phyloP scores from a whole-genome alignment of 495 filamentous ascomycete genomes.

The Aspergillus saccharolyticus region DNA sequence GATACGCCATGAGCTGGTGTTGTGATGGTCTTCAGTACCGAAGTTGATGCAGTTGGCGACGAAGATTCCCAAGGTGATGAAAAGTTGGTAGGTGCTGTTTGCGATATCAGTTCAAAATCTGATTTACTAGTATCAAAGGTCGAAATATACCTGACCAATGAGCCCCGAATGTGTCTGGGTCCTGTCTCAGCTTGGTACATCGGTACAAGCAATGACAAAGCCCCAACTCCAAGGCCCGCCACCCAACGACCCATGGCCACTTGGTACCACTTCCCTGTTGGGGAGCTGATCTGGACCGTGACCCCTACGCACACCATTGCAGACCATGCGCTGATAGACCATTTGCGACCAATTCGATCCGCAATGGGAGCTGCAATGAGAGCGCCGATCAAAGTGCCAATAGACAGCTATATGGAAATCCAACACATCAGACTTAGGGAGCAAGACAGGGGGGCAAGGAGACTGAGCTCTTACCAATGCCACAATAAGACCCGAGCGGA shows the following conservation, averaged over 20 bases:
- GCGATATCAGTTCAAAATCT: not conserved
- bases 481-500: conserved; percentile 49
- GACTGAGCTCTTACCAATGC: conserved; percentile 28
- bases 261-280: conserved; percentile 46
- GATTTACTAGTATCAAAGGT: too few species aligned
- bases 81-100: conserved; percentile 65
- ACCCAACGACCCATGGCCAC: conserved; percentile 49
- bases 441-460: too few species aligned
- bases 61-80: conserved; percentile 83
- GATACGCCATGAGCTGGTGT: conserved; percentile 64
- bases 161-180: conserved; percentile 58
- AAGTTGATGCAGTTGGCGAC: conserved; percentile 74
- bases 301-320: conserved; percentile 57
- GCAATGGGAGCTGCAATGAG: conserved; percentile 52
- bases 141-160: conserved; percentile 49
- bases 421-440: not conserved
- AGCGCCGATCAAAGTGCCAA: conserved; percentile 64
- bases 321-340: conserved; percentile 48
- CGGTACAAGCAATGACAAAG: conserved; percentile 60
- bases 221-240: conserved; percentile 63
- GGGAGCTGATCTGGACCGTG: conserved; percentile 59
- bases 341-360: conserved; percentile 48
- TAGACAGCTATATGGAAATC: conserved; percentile 43
- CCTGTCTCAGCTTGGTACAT: conserved; percentile 69
- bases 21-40: conserved; percentile 49